Evolutionary conservation across 768 basidiomycete genomes (phyloP).

Genomic region (Pulveroboletus ravenelii): DNA sequence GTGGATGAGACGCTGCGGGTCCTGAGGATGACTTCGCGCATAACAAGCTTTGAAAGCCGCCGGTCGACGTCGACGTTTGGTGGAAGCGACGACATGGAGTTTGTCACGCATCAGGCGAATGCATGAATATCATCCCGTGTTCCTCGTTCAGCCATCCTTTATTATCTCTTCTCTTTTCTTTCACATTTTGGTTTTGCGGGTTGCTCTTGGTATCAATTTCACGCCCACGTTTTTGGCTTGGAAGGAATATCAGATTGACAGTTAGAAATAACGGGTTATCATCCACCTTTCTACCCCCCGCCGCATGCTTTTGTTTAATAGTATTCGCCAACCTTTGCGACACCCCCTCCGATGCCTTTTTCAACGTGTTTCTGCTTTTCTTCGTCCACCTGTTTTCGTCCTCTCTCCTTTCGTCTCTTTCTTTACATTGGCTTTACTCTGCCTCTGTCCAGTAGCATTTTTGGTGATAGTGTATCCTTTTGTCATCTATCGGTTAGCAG

Average conservation of each 20-base stretch:
- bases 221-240: conserved; percentile 6
- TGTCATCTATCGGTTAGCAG: not conserved
- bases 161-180: not conserved
- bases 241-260: conserved; percentile 1
- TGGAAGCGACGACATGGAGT: conserved; percentile 23
- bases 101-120: conserved; percentile 10
- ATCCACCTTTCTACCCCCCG: not conserved
- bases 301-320: not conserved
- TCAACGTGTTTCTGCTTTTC: not conserved
- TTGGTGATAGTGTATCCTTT: conserved; percentile 19
- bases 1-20: conserved; percentile 13
- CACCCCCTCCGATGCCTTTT: not conserved
- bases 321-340: conserved; percentile 5
- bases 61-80: conserved; percentile 27
- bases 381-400: not conserved
- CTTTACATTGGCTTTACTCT: too few species aligned
- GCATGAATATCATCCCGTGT: conserved; percentile 4
- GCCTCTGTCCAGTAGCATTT: not conserved
- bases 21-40: conserved; percentile 3
- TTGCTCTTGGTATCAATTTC: conserved; percentile 7
- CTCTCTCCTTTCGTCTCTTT: not conserved
- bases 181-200: conserved; percentile 12
- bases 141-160: not conserved
- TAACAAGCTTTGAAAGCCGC: conserved; percentile 11
- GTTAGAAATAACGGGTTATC: conserved; percentile 10